These are phyloP conservation scores for Prunus davidiana DNA, from an alignment of 306 rosid species.

Conservation along the genomic window DNA sequence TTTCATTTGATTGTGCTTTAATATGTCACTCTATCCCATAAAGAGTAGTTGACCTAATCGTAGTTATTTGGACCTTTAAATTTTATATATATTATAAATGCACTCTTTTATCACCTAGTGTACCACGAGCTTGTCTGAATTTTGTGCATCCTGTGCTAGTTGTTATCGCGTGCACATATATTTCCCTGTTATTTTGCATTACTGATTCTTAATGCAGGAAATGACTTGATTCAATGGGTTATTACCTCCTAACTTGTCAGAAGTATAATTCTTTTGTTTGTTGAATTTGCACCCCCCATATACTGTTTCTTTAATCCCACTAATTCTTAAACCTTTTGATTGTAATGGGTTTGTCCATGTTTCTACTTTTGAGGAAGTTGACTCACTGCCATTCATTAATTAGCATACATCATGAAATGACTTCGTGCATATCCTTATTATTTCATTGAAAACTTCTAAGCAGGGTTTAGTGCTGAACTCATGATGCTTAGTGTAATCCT, in stretches of 20 bases:
- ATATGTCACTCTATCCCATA: neutral
- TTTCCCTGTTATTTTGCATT: neutral
- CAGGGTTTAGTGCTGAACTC: too few species aligned
- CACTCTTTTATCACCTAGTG: neutral
- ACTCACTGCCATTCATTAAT: neutral
- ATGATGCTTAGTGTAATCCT: too few species aligned
- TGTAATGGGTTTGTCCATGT: neutral
- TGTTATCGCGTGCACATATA: neutral
- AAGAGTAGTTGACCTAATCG: neutral
- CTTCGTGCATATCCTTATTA: too few species aligned
- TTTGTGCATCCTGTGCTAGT: neutral
- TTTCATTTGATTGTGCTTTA: neutral
- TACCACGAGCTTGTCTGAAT: neutral
- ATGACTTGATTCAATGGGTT: neutral
- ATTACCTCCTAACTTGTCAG: neutral
- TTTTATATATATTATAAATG: neutral
- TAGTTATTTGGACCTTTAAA: neutral
- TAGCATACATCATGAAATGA: neutral
- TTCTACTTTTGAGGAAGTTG: neutral
- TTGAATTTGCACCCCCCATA: neutral
- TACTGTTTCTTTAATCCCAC: neutral
- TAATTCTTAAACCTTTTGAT: neutral
- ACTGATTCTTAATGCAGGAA: neutral
- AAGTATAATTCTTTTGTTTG: neutral
- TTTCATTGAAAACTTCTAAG: too few species aligned